Base-by-base conservation (phyloP, 2,329 filamentous ascomycete species). In the Scedosporium minutisporum region DNA sequence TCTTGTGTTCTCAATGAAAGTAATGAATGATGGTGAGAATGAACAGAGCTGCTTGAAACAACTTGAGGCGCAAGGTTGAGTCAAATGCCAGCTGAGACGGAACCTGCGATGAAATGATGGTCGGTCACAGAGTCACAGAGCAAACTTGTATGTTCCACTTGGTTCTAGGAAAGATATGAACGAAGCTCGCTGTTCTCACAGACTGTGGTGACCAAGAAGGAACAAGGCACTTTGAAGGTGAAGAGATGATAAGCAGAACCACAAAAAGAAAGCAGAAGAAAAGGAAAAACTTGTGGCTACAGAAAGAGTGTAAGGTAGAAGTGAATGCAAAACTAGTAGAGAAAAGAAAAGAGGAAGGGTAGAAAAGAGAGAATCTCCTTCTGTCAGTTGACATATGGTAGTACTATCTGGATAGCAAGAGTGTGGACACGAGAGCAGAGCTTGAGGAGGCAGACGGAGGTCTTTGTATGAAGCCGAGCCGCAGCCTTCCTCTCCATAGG, bases 311-410 rank as follows among this genome's bases (percentile, higher is more conserved):
- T 25, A 6, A 61, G 25, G 44, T 12, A 51, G n/a, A 55, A 61
- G 9, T 10, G 41, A 57, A 61, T 46, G 23, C 41, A 55, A 21
- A 23, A 29, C 23, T 53, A 25, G 18, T 16, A 38, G 23, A 25
- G 10, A 61, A 21, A 41, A 55, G 14, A 33, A 6, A 25, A 9
- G 55, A 21, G 23, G 23, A 23, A 62, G 42, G 18, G n/a, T 9
- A 46, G 29, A 42, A 38, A 25, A 61, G 61, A 64, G 61, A 60
- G 5, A 60, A 46, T 59, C 62, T 46, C 42, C 42, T 46, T 18
- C 42, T 46, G 42, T 46, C 4, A 5, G 16, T 46, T 46, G 42
- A 46, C 42, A 16, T 16, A 46, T 16, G 18, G 42, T 3, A 46
- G 14, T 18, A 18, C 42, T 46, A 46, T 46, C 42, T 18, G 18